These are phyloP conservation scores for Pichia sp. DNA, from an alignment of 1,139 yeast species.

Conservation along the genomic window DNA sequence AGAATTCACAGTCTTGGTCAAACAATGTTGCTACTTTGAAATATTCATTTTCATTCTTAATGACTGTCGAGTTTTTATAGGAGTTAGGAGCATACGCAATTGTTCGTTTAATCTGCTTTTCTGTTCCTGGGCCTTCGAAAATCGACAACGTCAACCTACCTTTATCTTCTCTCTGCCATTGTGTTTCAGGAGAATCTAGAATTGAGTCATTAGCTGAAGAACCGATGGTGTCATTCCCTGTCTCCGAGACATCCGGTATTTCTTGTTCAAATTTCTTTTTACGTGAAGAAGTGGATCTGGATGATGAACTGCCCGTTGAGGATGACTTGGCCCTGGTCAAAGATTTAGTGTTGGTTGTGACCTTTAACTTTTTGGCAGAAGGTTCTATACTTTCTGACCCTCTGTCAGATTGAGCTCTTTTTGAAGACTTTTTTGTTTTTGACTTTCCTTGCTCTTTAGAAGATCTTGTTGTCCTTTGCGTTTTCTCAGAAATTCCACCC, in stretches of 20 bases:
- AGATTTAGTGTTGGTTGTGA: too few species aligned
- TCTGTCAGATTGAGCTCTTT: background rate
- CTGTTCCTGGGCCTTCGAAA: conserved; percentile 43
- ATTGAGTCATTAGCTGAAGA: too few species aligned
- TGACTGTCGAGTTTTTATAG: conserved; percentile 36
- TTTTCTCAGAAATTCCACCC: too few species aligned
- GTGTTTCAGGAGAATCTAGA: conserved; percentile 4
- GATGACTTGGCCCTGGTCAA: too few species aligned
- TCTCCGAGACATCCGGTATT: too few species aligned
- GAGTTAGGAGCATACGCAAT: conserved; percentile 70
- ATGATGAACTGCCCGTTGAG: too few species aligned
- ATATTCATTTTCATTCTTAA: conserved; percentile 42
- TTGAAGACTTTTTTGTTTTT: background rate
- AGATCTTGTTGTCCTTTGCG: too few species aligned
- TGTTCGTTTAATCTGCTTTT: conserved; percentile 34
- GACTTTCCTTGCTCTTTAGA: background rate
- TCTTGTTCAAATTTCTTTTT: too few species aligned
- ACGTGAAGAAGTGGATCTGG: too few species aligned
- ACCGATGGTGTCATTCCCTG: too few species aligned
- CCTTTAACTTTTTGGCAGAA: too few species aligned
- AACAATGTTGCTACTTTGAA: conserved; percentile 62
- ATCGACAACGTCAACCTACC: conserved; percentile 38
- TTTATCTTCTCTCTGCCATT: conserved; percentile 45
- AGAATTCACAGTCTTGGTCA: conserved; percentile 53
- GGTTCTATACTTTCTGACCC: background rate